Evolutionary conservation across 805 yeast genomes (phyloP).

Genomic region (Candida jianshihensis): DNA sequence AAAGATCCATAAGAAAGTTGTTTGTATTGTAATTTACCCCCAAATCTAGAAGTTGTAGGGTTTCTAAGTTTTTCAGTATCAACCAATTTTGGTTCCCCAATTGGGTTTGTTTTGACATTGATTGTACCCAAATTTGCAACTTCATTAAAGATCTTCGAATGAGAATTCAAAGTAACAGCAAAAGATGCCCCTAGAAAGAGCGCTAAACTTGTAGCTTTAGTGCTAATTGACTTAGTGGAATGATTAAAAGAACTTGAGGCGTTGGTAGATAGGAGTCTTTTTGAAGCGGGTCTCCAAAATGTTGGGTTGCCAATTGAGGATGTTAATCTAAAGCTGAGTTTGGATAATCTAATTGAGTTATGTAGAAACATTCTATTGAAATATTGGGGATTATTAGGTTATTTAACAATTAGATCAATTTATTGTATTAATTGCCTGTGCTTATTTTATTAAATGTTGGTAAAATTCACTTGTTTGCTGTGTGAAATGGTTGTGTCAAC

Average conservation of each 20-base stretch:
- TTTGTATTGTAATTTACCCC: constrained; percentile 45
- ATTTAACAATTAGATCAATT: too few species aligned
- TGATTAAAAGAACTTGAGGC: neutral
- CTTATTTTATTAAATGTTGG: too few species aligned
- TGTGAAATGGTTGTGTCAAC: too few species aligned
- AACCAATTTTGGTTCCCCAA: constrained; percentile 1
- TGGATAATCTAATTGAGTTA: constrained; percentile 8
- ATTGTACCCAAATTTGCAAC: constrained; percentile 18
- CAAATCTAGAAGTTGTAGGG: constrained; percentile 23
- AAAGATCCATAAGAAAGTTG: constrained; percentile 57
- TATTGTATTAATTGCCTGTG: too few species aligned
- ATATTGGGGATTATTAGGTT: too few species aligned
- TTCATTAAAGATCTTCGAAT: constrained; percentile 21
- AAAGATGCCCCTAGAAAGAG: constrained; percentile 20
- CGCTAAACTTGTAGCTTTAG: constrained; percentile 11
- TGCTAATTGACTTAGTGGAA: neutral
- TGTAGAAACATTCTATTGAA: constrained; percentile 15
- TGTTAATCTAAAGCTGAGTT: constrained; percentile 10
- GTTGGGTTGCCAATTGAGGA: constrained; percentile 2
- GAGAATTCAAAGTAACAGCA: constrained; percentile 10
- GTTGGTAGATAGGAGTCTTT: constrained; percentile 5
- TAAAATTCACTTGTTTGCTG: too few species aligned
- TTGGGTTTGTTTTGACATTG: constrained; percentile 7
- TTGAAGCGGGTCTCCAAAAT: constrained; percentile 5
- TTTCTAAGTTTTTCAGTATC: constrained; percentile 3